Base-by-base conservation (phyloP, 1,284 basidiomycete genomes). In the Malassezia sp. region DNA sequence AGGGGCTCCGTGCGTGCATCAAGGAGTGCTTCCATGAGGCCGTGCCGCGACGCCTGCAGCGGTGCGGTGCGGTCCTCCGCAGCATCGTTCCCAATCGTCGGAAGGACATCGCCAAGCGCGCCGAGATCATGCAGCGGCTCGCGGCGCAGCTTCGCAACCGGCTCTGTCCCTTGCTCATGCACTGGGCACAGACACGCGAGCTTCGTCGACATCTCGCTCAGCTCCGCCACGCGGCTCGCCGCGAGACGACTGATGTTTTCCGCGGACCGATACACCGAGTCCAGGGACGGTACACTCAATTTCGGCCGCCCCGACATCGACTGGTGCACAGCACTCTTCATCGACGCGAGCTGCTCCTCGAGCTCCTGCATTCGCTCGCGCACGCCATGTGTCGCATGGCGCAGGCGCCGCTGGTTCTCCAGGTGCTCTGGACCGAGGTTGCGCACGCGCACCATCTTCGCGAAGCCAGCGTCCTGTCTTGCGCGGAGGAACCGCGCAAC, bases 341-440 rank as follows among this genome's bases (percentile, higher is more conserved):
- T 78, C 4, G 73, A 73, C 32, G 79, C 75, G 11, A 90, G 71
- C 56, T 82, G 76, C 18, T 80, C 79, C 59, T 88, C 85, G 8
- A 90, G 75, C 61, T 85, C 83, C 57, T 80, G 77, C 14, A 86
- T 75, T 24, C 82, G 78, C 52, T 82, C 80, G 21, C 77, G 78
- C 26, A 84, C 78, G 12, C 74, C 68, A 80, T 87, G 74, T 29
- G 84, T 79, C 45, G 77, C 75, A 45, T 80, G 78, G 32, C 85
- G 77, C 22, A 90, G 72, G 44, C 81, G 80, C 10, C 74, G 78
- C 63, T 87, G 87, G 3, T 80, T 81, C 67, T 89, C 86, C n/a
- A 80, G 73, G 61, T 85, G 81, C 61, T 90, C 87, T 0, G 87
- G 86, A 5, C 82, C 83, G n/a, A 90, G 74, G n/a, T 81, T 80